Conservation (phyloP, 1,284 basidiomycete genomes). For the Tremellales sp. region DNA sequence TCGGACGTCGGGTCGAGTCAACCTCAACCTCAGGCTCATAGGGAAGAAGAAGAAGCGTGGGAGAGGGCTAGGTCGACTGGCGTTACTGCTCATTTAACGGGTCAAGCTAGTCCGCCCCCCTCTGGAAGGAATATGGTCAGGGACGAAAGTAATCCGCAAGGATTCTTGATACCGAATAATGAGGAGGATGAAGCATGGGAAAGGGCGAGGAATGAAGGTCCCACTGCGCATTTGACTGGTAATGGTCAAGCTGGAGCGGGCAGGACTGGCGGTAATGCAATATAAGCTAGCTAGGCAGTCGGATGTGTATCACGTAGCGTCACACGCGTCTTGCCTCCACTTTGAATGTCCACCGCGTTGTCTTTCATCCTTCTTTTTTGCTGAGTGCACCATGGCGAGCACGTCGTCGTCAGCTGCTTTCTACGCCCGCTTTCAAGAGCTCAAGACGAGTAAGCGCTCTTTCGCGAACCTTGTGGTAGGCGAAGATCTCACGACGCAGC, state of each 20-base stretch:
- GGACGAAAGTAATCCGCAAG: slow-evolving; percentile 3
- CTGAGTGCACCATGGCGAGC: slow-evolving; percentile 20
- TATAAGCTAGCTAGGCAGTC: no score
- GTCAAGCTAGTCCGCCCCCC: slow-evolving; percentile 15
- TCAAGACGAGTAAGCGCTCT: slow-evolving; percentile 14
- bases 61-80: slow-evolving; percentile 32
- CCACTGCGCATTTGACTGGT: slow-evolving; percentile 42
- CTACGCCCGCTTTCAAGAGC: slow-evolving; percentile 21
- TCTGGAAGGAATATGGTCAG: slow-evolving; percentile 4
- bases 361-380: no score
- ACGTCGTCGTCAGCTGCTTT: slow-evolving; percentile 19
- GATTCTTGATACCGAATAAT: slow-evolving; percentile 30
- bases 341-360: no score
- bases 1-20: no score
- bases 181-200: slow-evolving; percentile 45
- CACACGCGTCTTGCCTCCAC: no score
- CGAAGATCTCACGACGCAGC: not conserved
- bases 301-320: no score
- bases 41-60: slow-evolving; percentile 43
- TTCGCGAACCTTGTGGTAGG: slow-evolving; percentile 5
- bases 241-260: not conserved
- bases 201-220: slow-evolving; percentile 30
- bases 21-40: slow-evolving; percentile 19
- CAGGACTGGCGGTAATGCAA: no score
- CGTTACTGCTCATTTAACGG: slow-evolving; percentile 41